Evolutionary conservation across 192 early-diverging fungal species (phyloP), one percentile per base, ranked within the genome.

Genomic region (Podila verticillata): DNA sequence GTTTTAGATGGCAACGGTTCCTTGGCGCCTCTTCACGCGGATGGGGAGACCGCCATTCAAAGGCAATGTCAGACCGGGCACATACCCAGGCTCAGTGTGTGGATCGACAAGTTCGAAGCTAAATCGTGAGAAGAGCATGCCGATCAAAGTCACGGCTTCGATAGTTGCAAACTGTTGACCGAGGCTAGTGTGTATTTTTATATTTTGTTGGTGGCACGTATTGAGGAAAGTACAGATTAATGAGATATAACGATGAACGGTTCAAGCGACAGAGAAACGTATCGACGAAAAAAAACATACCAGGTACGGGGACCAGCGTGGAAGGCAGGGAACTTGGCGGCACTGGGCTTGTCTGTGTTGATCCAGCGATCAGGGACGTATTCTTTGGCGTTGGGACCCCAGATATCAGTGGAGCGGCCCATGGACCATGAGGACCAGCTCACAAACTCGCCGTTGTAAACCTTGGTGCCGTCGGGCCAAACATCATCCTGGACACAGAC

Each of bases 221-320:
- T 44, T 44, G 34, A 39, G 36, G 10, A 44, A 17, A n/a, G n/a
- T n/a, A n/a, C n/a, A n/a, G n/a, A n/a, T n/a, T n/a, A n/a, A n/a
- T n/a, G n/a, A n/a, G n/a, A n/a, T n/a, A n/a, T n/a, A n/a, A n/a
- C 10, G 13, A 15, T 44, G 15, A 15, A 12, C 4, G 12, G 12
- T 44, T 44, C 39, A 44, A 44, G 39, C 39, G 39, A 15, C 39
- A 44, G 13, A 44, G 17, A 15, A 12, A 9, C 35, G 39, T 2
- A 39, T 8, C 12, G 39, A 44, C 13, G 39, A 10, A 44, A 44
- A 44, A 44, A 15, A 44, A 3, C 39, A 44, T 78, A 80, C 34
- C 86, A 87, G 22, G 81, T 73, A n/a, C 86, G 73, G 24, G 86
- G 86, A 22, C 86, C 86, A 13, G 72, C 86, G 32, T 87, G 82